Evolutionary conservation across 1,284 basidiomycete species (phyloP), one percentile per base, ranked within the genome.

Genomic region (Violaceomyces palustris): DNA sequence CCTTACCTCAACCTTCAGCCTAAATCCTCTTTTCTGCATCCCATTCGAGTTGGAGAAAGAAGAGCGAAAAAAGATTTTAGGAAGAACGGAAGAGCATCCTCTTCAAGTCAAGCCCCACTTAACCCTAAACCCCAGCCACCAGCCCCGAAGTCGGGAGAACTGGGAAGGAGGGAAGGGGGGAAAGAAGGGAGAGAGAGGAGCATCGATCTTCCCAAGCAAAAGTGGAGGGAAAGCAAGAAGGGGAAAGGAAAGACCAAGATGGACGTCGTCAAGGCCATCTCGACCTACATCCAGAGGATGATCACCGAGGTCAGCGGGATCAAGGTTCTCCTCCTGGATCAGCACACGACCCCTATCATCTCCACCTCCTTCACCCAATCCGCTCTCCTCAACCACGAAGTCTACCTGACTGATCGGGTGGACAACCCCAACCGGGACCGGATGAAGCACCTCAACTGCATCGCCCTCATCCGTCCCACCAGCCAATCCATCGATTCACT

Each of bases 301-400:
- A 82, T 96, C 50, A 84, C 85, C 23, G 83, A 83, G 45, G 87
- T 91, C 36, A 34, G 57, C 3, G 83, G 88, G 6, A 97, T 99
- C 86, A 99, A 98, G 76, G 91, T 97, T n/a, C 80, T 99, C 32
- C 80, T 99, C 24, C 82, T 99, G 21, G 94, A 99, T 74, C 81
- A 84, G 19, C 88, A 96, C 72, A 98, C 93, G n/a, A 46, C 94
- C n/a, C 90, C 94, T 1, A 93, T 97, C 58, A 86, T 98, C 10
- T 97, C 92, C 2, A 80, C 96, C 7, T 88, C 91, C 4, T 85
- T 90, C 2, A 98, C 94, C 0, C 94, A 98, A 70, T 92, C 90
- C 3, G 85, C 85, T 9, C 80, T 99, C 18, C 79, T 99, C n/a
- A 83, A 88, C 3, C 89, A 97, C 64, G 91, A 99, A 72, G 88